Conservation (phyloP, 345 rosid genomes). For the Gossypium ekmanianum region DNA sequence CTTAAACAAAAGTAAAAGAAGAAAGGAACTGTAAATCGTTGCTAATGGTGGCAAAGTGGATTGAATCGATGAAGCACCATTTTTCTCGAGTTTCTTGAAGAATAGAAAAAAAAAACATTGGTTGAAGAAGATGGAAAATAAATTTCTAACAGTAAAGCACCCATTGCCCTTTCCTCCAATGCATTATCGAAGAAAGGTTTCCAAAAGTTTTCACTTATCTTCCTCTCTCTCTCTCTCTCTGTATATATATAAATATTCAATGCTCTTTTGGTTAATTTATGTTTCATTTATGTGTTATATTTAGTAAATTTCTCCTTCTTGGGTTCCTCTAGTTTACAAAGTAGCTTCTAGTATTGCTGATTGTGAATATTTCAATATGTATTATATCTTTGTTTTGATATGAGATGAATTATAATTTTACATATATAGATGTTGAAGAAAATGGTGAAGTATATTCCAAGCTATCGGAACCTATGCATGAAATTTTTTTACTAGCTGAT, state of each 20-base stretch:
- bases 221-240: background rate
- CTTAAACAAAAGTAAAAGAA: too few relatives aligned
- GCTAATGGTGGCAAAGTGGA: too few relatives aligned
- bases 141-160: conserved; percentile 9
- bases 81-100: conserved; percentile 42
- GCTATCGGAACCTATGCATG: conserved; percentile 48
- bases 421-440: conserved; percentile 42
- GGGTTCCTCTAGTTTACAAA: conserved; percentile 21
- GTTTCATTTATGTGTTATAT: conserved; percentile 9
- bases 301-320: conserved; percentile 22
- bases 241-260: background rate
- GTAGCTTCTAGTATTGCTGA: conserved; percentile 11
- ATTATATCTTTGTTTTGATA: conserved; percentile 5
- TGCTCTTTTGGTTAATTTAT: conserved; percentile 6
- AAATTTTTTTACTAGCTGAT: conserved; percentile 46
- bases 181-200: conserved; percentile 34
- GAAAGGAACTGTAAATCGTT: too few relatives aligned
- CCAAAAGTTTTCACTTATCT: background rate
- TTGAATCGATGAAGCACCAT: too few relatives aligned
- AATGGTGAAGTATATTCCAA: conserved; percentile 43
- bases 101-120: conserved; percentile 35
- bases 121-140: conserved; percentile 17
- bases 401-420: conserved; percentile 10
- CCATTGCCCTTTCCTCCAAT: conserved; percentile 17
- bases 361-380: background rate